Percentiles rank a stretch among this genome's conserved stretches.
Evolutionary conservation across 2,329 filamentous ascomycete genomes (phyloP).

Genomic region (Colletotrichum scovillei): DNA sequence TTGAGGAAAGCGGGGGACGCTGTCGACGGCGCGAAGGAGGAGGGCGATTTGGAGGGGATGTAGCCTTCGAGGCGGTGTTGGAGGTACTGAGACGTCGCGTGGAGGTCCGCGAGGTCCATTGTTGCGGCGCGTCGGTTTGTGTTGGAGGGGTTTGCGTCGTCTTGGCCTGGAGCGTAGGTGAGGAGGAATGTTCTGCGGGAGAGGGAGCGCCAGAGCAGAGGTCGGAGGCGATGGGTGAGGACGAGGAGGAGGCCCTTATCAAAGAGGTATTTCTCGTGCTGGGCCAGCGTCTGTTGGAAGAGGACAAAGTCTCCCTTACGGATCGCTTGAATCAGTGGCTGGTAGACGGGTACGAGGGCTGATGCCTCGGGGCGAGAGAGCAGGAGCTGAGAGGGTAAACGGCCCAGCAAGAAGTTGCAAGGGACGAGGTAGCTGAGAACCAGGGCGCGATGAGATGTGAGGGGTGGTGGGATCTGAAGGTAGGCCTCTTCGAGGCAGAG

Average conservation of each 20-base stretch:
- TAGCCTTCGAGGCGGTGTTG: slow-evolving; percentile 74
- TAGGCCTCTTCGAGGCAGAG: slow-evolving; percentile 84
- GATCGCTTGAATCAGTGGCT: slow-evolving; percentile 79
- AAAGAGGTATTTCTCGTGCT: slow-evolving; percentile 78
- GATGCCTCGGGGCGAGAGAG: slow-evolving; percentile 77
- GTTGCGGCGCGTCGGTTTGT: slow-evolving; percentile 72
- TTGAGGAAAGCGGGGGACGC: slow-evolving; percentile 59
- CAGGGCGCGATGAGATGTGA: slow-evolving; percentile 78
- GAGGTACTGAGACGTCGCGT: slow-evolving; percentile 71
- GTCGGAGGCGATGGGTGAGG: slow-evolving; percentile 80
- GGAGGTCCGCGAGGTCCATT: slow-evolving; percentile 77
- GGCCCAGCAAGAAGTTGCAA: slow-evolving; percentile 84
- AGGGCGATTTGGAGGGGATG: slow-evolving; percentile 51
- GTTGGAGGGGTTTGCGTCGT: slow-evolving; percentile 47
- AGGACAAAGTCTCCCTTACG: slow-evolving; percentile 77
- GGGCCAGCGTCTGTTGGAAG: slow-evolving; percentile 77
- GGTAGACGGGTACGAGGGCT: slow-evolving; percentile 73
- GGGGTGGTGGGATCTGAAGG: slow-evolving; percentile 69
- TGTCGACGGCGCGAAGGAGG: slow-evolving; percentile 50
- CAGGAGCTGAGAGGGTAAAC: slow-evolving; percentile 77
- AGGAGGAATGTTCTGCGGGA: slow-evolving; percentile 82
- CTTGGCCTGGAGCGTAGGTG: slow-evolving; percentile 76
- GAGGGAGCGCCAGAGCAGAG: slow-evolving; percentile 86
- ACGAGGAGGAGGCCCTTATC: slow-evolving; percentile 80
- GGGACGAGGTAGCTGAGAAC: slow-evolving; percentile 89